A percentile compares a stretch with the other conserved stretches of the same genome.
Evolutionary conservation across 805 yeast genomes (phyloP).

Genomic region (Spathaspora gorwiae): DNA sequence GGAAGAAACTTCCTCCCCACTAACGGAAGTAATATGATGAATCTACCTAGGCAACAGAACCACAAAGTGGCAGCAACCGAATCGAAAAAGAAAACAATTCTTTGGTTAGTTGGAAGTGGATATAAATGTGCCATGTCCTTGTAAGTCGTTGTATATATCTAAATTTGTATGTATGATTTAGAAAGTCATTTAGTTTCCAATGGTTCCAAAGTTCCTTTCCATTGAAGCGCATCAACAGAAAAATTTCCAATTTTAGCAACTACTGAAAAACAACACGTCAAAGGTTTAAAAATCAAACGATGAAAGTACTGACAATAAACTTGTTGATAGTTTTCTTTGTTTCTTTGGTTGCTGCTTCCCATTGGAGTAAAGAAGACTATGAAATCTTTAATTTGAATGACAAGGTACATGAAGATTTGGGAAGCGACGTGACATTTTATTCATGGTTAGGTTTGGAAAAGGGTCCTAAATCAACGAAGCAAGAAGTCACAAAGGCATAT

Average conservation of each 20-base stretch:
- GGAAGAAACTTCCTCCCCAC: slow-evolving; percentile 65
- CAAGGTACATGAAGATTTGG: slow-evolving; percentile 59
- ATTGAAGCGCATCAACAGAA: no score
- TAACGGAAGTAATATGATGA: slow-evolving; percentile 51
- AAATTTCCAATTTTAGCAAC: no score
- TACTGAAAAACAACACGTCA: background rate
- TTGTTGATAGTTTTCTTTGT: slow-evolving; percentile 3
- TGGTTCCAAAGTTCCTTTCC: no score
- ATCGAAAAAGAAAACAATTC: slow-evolving; percentile 31
- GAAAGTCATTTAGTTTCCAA: no score
- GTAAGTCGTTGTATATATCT: background rate
- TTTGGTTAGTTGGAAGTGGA: slow-evolving; percentile 30
- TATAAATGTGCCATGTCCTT: slow-evolving; percentile 27
- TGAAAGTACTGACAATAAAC: background rate
- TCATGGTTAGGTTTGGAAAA: slow-evolving; percentile 53
- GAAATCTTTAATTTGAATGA: slow-evolving; percentile 76
- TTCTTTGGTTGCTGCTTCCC: slow-evolving; percentile 22
- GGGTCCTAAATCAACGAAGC: slow-evolving; percentile 43
- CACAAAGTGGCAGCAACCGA: slow-evolving; percentile 39
- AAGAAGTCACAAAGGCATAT: slow-evolving; percentile 61
- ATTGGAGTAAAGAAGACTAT: slow-evolving; percentile 64
- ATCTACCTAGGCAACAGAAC: slow-evolving; percentile 46
- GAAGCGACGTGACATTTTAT: slow-evolving; percentile 60
- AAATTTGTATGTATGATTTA: no score
- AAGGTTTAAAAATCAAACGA: background rate